Conservation (phyloP, 371 early-diverging fungal genomes). For the Dichotomocladium elegans region DNA sequence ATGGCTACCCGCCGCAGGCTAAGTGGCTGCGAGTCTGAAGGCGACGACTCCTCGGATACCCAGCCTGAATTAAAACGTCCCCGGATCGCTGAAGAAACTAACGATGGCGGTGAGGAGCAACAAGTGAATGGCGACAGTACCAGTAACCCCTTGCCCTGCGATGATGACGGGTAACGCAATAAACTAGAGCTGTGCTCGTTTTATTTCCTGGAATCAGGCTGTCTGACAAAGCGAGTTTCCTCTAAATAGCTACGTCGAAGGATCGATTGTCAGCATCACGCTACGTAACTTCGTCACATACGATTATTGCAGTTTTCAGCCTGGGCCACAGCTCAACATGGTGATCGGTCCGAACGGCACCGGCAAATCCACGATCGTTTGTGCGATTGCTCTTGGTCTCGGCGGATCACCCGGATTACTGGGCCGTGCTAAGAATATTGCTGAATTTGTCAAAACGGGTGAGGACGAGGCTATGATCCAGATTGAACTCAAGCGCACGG, state of each 20-base stretch:
- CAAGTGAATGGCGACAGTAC: too few species aligned
- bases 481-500: conserved; percentile 67
- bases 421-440: conserved; percentile 84
- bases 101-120: too few species aligned
- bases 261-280: conserved; percentile 76
- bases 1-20: too few species aligned
- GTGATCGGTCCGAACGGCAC: conserved; percentile 98
- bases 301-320: conserved; percentile 75
- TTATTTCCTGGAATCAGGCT: too few species aligned
- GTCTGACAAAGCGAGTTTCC: too few species aligned
- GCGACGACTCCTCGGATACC: too few species aligned
- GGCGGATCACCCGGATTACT: conserved; percentile 84
- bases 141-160: too few species aligned
- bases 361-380: conserved; percentile 97
- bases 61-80: too few species aligned
- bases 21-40: too few species aligned
- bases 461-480: conserved; percentile 74
- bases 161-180: too few species aligned
- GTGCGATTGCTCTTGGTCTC: conserved; percentile 95
- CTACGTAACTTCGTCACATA: conserved; percentile 92
- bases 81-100: too few species aligned
- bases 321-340: conserved; percentile 96
- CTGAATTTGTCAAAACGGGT: conserved; percentile 92
- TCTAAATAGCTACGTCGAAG: conserved; percentile 60
- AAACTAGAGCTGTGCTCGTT: too few species aligned